phyloP scores from a whole-genome alignment of 441 rosid genomes.

The Pelargonium myrrhifolium region DNA sequence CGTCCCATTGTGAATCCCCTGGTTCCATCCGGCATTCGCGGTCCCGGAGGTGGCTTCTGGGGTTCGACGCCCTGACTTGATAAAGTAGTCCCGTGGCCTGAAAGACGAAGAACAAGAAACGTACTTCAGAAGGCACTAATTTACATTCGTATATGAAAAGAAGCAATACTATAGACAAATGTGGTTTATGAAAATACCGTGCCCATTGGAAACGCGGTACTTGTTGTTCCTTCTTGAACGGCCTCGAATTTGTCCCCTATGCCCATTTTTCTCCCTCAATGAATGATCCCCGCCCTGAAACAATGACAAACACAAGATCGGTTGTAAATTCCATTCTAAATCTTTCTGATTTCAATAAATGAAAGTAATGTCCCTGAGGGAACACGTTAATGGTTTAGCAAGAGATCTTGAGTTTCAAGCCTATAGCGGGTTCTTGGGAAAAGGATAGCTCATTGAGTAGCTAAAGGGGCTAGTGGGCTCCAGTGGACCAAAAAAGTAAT shows the following conservation, averaged over 20 bases:
- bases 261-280: slow-evolving; percentile 57
- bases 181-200: slow-evolving; percentile 21
- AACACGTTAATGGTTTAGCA: no score
- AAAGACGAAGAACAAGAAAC: background rate
- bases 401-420: no score
- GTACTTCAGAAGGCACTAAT: background rate
- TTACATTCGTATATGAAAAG: background rate
- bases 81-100: slow-evolving; percentile 58
- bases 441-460: no score
- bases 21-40: background rate
- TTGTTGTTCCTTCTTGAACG: slow-evolving; percentile 42
- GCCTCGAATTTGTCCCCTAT: slow-evolving; percentile 41
- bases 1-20: slow-evolving; percentile 1
- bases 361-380: no score
- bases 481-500: no score
- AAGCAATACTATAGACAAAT: background rate
- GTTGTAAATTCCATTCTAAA: background rate
- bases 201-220: slow-evolving; percentile 39
- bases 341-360: background rate
- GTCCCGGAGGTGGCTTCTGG: background rate
- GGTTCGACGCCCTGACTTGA: slow-evolving; percentile 38
- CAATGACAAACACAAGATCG: background rate
- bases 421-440: no score
- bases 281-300: slow-evolving; percentile 44
- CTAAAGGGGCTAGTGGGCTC: no score